Evolutionary conservation across 2,329 filamentous ascomycete species (phyloP).

Genomic region (Neonectria magnoliae): DNA sequence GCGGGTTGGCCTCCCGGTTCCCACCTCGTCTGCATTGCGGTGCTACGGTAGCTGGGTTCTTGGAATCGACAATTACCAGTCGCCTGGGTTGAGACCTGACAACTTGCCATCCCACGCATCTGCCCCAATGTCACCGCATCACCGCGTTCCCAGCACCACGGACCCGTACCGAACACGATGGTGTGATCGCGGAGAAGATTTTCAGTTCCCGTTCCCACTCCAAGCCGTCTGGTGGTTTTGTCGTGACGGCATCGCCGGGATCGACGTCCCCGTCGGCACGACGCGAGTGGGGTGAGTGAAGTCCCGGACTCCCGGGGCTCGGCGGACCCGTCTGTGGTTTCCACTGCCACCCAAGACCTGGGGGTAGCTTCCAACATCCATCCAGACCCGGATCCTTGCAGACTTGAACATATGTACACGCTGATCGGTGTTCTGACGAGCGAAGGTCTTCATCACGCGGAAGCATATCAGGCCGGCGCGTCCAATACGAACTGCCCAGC

Average conservation of each 20-base stretch:
- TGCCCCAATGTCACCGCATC: background rate
- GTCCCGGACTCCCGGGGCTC: background rate
- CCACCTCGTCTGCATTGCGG: too few species aligned
- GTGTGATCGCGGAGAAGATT: background rate
- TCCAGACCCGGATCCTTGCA: background rate
- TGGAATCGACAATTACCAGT: background rate
- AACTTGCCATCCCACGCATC: background rate
- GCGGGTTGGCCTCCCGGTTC: background rate
- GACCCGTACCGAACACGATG: background rate
- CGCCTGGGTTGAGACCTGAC: background rate
- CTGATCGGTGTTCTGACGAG: too few species aligned
- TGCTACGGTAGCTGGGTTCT: too few species aligned
- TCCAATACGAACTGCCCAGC: background rate
- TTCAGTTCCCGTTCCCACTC: background rate
- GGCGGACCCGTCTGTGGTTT: background rate
- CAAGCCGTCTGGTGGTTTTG: background rate
- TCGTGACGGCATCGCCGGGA: background rate
- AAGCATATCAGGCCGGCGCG: slow-evolving; percentile 1
- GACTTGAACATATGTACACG: background rate
- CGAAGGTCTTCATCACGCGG: background rate
- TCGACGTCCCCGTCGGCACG: background rate
- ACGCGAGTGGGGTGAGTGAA: background rate
- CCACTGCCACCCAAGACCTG: background rate
- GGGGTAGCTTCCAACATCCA: background rate
- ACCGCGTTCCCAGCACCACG: background rate